Evolutionary conservation across 2,329 filamentous ascomycete genomes (phyloP), one percentile per base, ranked within the genome.

Genomic region (Colletotrichum paranaense): DNA sequence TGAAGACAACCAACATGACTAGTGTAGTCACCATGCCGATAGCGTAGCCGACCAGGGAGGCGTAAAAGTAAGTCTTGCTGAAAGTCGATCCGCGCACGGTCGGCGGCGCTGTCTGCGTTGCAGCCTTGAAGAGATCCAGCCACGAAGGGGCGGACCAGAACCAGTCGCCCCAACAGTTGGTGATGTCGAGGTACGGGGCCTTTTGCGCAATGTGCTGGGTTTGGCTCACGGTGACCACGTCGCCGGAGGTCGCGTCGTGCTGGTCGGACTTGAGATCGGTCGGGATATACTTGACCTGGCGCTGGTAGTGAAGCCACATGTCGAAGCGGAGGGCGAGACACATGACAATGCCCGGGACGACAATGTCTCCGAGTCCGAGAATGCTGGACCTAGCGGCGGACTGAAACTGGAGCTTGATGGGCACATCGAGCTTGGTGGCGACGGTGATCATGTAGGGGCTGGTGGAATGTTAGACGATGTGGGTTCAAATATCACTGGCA

Each of bases 301-400:
- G 87, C 46, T 93, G 87, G 80, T 98, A 98, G 84, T 93, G 92
- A 67, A 95, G 87, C 84, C 94, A 97, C 8, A 98, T 87, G 80
- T 99, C 96, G 78, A 97, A 98, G n/a, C 96, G 91, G 28, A 99
- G 86, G 2, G 95, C 94, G 55, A 98, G 88, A 1, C 91, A 94
- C 75, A 98, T 93, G 84, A 98, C 92, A 79, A 98, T 95, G 9
- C 96, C 97, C 0, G 96, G 96, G 4, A 99, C 87, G 1, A 98
- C 94, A 71, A 99, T 94, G 79, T 99, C 96, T n/a, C 96, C 96
- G 0, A 98, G 88, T 0, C 96, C 96, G 8, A 99, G 91, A 89
- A 98, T 97, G 66, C 94, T 90, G 32, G 86, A 84, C 28, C 92
- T 91, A n/a, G 89, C 88, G 1, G 93, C 92, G 2, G 86, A 84